Conservation (phyloP, 1,284 basidiomycete species). For the Marasmius tenuissimus region DNA sequence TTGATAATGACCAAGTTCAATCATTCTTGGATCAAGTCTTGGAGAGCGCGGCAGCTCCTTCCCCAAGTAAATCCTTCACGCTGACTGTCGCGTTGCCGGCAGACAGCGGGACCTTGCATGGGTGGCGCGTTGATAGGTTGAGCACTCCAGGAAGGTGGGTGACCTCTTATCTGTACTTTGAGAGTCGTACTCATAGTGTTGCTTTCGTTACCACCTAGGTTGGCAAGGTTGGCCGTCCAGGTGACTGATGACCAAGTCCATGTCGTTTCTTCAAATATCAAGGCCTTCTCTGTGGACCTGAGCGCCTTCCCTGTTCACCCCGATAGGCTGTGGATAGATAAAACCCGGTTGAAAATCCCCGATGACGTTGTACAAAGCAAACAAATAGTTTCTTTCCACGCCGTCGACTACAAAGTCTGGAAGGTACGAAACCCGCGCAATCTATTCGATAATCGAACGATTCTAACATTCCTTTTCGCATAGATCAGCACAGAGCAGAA, state of each 20-base stretch:
- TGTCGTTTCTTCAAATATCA: slow-evolving; percentile 25
- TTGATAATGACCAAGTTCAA: slow-evolving; percentile 56
- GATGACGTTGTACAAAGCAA: not conserved
- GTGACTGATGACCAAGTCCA: slow-evolving; percentile 5
- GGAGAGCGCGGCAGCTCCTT: slow-evolving; percentile 6
- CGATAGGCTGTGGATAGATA: slow-evolving; percentile 16
- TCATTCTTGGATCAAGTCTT: slow-evolving; percentile 48
- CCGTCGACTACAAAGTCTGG: slow-evolving; percentile 18
- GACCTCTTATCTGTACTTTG: too few relatives aligned
- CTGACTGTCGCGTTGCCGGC: slow-evolving; percentile 65
- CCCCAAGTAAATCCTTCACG: slow-evolving; percentile 46
- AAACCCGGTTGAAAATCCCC: slow-evolving; percentile 11
- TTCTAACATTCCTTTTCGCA: not conserved
- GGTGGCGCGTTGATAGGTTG: slow-evolving; percentile 60
- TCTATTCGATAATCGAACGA: not conserved
- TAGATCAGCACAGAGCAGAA: slow-evolving; percentile 3
- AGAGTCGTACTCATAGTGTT: slow-evolving; percentile 18
- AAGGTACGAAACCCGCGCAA: slow-evolving; percentile 14
- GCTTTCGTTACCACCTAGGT: slow-evolving; percentile 23
- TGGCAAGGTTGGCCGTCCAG: slow-evolving; percentile 15
- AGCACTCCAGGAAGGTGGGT: slow-evolving; percentile 61
- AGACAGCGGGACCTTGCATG: slow-evolving; percentile 66
- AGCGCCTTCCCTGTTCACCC: slow-evolving; percentile 11
- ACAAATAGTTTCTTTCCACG: slow-evolving; percentile 16
- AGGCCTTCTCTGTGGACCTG: slow-evolving; percentile 20